Evolutionary conservation across 2,329 filamentous ascomycete species (phyloP).

Genomic region (Aureobasidium sp.): DNA sequence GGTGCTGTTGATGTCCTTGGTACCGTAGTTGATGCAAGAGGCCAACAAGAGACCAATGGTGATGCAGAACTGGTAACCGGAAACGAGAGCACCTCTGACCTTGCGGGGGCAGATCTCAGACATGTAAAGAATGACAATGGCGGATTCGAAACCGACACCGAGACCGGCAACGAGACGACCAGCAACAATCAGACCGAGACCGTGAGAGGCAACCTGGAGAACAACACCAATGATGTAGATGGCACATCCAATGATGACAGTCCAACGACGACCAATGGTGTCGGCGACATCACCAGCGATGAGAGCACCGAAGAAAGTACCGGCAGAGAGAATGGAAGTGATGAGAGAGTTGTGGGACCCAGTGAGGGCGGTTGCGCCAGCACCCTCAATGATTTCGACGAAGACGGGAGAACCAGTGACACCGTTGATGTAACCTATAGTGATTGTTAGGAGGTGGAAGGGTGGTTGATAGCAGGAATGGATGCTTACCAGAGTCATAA

Average conservation of each 20-base stretch:
- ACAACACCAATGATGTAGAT: conserved; percentile 59
- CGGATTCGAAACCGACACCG: conserved; percentile 73
- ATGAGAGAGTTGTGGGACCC: conserved; percentile 47
- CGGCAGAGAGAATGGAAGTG: conserved; percentile 63
- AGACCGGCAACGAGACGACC: conserved; percentile 69
- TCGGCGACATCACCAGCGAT: conserved; percentile 72
- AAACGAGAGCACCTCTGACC: conserved; percentile 70
- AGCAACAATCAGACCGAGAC: conserved; percentile 55
- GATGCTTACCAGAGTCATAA: conserved; percentile 52
- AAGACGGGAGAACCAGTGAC: conserved; percentile 38
- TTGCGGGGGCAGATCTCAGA: conserved; percentile 67
- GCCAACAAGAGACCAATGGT: conserved; percentile 65
- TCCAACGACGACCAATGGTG: conserved; percentile 62
- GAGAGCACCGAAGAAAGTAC: conserved; percentile 71
- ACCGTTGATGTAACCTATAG: conserved; percentile 52
- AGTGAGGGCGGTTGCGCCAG: conserved; percentile 22
- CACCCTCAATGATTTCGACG: conserved; percentile 42
- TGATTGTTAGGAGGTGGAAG: neutral
- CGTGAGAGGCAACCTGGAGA: conserved; percentile 51
- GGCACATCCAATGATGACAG: conserved; percentile 60
- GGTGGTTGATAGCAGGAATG: too few species aligned
- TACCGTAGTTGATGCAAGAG: conserved; percentile 64
- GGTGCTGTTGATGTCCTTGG: conserved; percentile 51
- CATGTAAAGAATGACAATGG: conserved; percentile 80
- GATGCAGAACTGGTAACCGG: conserved; percentile 76